Percentiles rank a stretch among this genome's conserved stretches.
Conservation (phyloP, 441 rosid species). For the Arabidopsis lyrata region DNA sequence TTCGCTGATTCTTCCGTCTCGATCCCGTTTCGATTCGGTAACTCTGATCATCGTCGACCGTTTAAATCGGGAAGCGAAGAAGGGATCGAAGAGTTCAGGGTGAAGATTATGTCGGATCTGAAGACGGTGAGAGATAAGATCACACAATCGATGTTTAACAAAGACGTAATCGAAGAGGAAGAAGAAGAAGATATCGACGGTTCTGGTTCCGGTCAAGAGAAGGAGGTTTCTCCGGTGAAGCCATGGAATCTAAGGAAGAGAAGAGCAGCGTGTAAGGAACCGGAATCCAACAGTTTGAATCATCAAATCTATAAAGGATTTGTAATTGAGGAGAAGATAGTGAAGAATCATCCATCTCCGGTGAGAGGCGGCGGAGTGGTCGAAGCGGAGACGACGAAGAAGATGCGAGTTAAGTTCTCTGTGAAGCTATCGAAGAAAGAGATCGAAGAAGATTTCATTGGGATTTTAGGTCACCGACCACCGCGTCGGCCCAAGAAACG, state of each 20-base stretch:
- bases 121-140: conserved; percentile 66
- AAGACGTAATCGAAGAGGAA: conserved; percentile 31
- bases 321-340: conserved; percentile 41
- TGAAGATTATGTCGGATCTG: conserved; percentile 81
- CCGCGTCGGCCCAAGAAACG: conserved; percentile 77
- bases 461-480: conserved; percentile 58
- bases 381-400: conserved; percentile 46
- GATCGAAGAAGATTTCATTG: conserved; percentile 76
- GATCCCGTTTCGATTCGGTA: conserved; percentile 37
- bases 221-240: conserved; percentile 47
- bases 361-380: conserved; percentile 45
- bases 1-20: conserved; percentile 30
- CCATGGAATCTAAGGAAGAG: conserved; percentile 82
- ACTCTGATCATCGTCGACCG: conserved; percentile 15
- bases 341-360: conserved; percentile 41
- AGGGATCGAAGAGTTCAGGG: conserved; percentile 78
- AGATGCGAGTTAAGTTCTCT: conserved; percentile 51
- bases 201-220: conserved; percentile 29
- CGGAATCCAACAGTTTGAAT: conserved; percentile 26
- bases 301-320: conserved; percentile 27
- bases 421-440: conserved; percentile 67
- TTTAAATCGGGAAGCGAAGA: conserved; percentile 48
- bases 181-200: conserved; percentile 27
- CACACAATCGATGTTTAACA: conserved; percentile 60
- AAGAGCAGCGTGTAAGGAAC: conserved; percentile 64